Conservation (phyloP, 1,284 basidiomycete species). For the Termitomyces sp. region DNA sequence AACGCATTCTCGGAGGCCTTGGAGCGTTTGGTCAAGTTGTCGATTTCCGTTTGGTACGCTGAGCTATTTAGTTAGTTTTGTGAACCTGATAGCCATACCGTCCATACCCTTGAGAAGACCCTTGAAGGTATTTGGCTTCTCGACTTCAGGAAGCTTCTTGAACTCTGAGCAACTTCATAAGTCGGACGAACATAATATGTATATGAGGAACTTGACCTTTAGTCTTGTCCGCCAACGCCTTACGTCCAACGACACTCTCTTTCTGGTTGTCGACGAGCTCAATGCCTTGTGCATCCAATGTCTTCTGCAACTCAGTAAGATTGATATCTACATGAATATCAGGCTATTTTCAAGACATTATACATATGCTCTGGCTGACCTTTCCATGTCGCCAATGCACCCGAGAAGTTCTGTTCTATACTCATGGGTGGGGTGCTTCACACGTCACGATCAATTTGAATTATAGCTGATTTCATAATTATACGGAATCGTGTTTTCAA, state of each 20-base stretch:
- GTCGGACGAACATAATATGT: neutral
- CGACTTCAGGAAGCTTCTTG: constrained; percentile 85
- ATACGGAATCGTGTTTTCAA: too few species aligned
- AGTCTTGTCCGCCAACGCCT: constrained; percentile 88
- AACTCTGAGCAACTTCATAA: constrained; percentile 64
- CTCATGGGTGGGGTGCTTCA: constrained; percentile 26
- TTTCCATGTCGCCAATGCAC: constrained; percentile 84
- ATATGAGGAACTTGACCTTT: constrained; percentile 53
- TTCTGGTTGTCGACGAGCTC: constrained; percentile 98
- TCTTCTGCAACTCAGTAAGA: constrained; percentile 87
- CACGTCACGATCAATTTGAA: constrained; percentile 5
- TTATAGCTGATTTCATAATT: too few species aligned
- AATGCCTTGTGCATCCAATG: constrained; percentile 83
- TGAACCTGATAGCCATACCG: neutral
- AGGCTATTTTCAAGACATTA: neutral
- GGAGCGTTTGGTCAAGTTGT: constrained; percentile 87
- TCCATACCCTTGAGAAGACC: constrained; percentile 74
- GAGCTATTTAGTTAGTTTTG: neutral
- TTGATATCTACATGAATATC: constrained; percentile 64
- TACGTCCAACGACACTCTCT: constrained; percentile 90
- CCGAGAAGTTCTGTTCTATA: constrained; percentile 76
- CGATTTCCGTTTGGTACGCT: constrained; percentile 97
- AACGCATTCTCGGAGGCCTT: constrained; percentile 93
- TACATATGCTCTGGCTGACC: constrained; percentile 39
- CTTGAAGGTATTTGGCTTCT: constrained; percentile 84